Conservation (phyloP, 805 yeast species). For the Candida dajiaensis region DNA sequence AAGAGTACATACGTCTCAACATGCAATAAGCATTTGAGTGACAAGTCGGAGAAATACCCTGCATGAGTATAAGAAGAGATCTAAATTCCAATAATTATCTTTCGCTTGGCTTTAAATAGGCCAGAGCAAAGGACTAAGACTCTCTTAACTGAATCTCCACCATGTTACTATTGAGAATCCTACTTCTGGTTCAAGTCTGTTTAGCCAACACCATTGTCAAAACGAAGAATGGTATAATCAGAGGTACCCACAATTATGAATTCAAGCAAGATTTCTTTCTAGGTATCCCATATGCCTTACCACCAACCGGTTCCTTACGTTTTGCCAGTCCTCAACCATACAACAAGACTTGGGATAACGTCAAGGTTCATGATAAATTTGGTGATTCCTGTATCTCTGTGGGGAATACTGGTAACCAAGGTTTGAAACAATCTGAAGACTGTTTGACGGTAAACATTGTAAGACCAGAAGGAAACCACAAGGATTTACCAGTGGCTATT, state of each 20-base stretch:
- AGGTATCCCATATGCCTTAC: conserved; percentile 26
- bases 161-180: neutral
- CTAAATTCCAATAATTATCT: no score
- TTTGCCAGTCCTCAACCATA: conserved; percentile 20
- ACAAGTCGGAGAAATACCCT: neutral
- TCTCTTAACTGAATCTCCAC: no score
- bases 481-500: conserved; percentile 25
- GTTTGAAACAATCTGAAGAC: conserved; percentile 22
- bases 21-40: neutral
- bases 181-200: neutral
- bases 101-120: no score
- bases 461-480: conserved; percentile 14
- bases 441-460: conserved; percentile 26
- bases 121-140: no score
- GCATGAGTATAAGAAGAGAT: neutral
- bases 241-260: conserved; percentile 7
- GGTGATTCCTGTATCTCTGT: conserved; percentile 21
- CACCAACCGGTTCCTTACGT: conserved; percentile 23
- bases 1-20: no score
- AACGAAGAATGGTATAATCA: conserved; percentile 10
- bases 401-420: conserved; percentile 7
- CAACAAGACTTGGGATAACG: conserved; percentile 13
- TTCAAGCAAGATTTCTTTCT: conserved; percentile 15
- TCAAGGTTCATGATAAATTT: conserved; percentile 14
- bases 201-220: neutral